Evolutionary conservation across 768 basidiomycete species (phyloP).

Genomic region (Podaxis sp.): DNA sequence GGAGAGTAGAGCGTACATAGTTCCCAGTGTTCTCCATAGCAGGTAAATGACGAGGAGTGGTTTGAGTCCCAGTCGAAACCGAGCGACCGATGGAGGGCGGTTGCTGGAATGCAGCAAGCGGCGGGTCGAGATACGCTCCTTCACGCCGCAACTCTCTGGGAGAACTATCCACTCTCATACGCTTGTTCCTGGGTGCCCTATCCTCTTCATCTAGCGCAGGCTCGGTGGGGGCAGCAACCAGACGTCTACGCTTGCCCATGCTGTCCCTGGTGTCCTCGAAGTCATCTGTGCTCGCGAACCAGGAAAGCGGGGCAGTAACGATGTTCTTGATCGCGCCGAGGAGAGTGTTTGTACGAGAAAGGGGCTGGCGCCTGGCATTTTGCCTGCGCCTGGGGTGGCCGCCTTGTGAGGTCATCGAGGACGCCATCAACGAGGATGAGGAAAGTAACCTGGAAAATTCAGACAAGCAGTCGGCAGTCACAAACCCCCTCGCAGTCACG

Average conservation of each 20-base stretch:
- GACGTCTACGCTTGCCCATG: constrained; percentile 56
- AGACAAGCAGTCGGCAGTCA: constrained; percentile 1
- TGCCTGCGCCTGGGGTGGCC: constrained; percentile 27
- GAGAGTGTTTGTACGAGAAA: constrained; percentile 58
- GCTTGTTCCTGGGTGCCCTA: constrained; percentile 43
- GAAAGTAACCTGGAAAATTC: constrained; percentile 25
- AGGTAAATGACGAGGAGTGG: constrained; percentile 21
- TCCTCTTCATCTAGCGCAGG: constrained; percentile 33
- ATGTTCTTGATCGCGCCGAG: constrained; percentile 64
- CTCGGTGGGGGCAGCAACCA: constrained; percentile 31
- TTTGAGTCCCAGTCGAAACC: constrained; percentile 24
- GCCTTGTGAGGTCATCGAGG: constrained; percentile 32
- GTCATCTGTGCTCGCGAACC: constrained; percentile 52
- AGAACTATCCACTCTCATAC: constrained; percentile 54
- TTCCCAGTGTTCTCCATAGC: constrained; percentile 28
- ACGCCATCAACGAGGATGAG: constrained; percentile 36
- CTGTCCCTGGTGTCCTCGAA: constrained; percentile 46
- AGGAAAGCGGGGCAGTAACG: constrained; percentile 64
- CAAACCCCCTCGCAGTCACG: background rate
- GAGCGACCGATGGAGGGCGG: constrained; percentile 26
- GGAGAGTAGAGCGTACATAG: constrained; percentile 39
- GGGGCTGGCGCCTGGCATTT: constrained; percentile 30
- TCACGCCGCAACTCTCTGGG: constrained; percentile 29
- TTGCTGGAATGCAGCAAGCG: constrained; percentile 41
- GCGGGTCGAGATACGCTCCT: constrained; percentile 55